Base-by-base conservation (phyloP, 1,139 yeast species). In the Kodamaea arcana region DNA sequence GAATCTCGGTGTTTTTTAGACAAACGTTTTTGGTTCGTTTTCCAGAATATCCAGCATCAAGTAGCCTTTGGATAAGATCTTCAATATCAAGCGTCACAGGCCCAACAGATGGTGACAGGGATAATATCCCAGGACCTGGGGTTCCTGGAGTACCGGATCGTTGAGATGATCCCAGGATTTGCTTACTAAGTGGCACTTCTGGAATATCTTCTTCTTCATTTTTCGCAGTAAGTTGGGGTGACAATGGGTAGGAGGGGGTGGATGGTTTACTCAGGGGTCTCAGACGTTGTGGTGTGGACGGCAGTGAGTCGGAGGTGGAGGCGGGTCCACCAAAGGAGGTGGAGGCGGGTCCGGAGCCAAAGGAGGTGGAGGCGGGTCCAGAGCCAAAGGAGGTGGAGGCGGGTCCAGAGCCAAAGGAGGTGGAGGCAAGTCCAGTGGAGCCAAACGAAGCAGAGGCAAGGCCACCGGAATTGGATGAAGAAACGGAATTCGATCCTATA, bases 11-110 rank as follows among this genome's bases (percentile, higher is more conserved):
- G 56, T 83, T 86, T 52, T 92, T 92, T 39, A 92, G 65, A 58
- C 97, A 88, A 30, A 92, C 86, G 39, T 79, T 80, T 54, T 90
- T 86, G 7, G 96, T 86, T 49, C 95, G 74, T 57, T 92, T 90
- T 11, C 97, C 97, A 17, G 90, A 76, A 59, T 92, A 92, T 5
- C 98, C 98, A 0, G 96, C 96, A 60, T 92, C 98, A 43, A 92
- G 69, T 43, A 92, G 67, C 49, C 94, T 68, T 61, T 88, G 96
- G 40, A 92, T 92, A 34, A 87, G 70, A 51, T 86, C 94, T 60
- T 92, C 98, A 36, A 92, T 75, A 54, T 88, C 87, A 30, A 85
- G 68, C 20, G 77, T 67, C 9, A 9, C 9, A 7, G 22, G 22
- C 6, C 9, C 22, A 7, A 6, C 22, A 34, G 61, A 60, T 24